These are phyloP conservation scores for Penicillium expansum DNA, from an alignment of 2,329 filamentous ascomycete species.

Conservation along the genomic window DNA sequence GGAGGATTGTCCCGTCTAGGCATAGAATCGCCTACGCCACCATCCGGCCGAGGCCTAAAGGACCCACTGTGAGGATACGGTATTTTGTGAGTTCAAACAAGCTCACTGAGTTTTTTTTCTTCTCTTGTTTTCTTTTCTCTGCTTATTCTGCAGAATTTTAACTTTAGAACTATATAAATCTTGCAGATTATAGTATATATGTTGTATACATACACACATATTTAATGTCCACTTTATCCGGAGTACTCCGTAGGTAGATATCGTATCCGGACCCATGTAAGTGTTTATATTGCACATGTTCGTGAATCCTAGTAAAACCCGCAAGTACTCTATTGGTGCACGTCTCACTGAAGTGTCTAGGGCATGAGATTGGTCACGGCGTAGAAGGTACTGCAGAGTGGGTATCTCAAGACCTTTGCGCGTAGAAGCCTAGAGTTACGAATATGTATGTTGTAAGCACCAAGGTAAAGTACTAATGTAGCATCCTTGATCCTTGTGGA, in stretches of 20 bases:
- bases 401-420: background rate
- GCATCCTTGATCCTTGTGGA: conserved; percentile 2
- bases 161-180: background rate
- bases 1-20: conserved; percentile 25
- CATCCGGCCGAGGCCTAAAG: conserved; percentile 16
- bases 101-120: conserved; percentile 4
- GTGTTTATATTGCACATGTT: background rate
- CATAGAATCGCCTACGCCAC: conserved; percentile 24
- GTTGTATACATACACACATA: too few species aligned
- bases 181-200: background rate
- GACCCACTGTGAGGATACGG: conserved; percentile 18
- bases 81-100: conserved; percentile 12
- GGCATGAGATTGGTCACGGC: conserved; percentile 16
- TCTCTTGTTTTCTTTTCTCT: conserved; percentile 5
- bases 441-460: too few species aligned
- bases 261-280: conserved; percentile 1
- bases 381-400: conserved; percentile 9
- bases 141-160: background rate
- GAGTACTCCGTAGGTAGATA: background rate
- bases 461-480: background rate
- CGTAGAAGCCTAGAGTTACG: background rate
- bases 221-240: background rate
- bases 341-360: background rate
- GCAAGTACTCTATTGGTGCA: conserved; percentile 5
- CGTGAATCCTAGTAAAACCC: conserved; percentile 2